These are phyloP conservation scores for Davidsoniella virescens DNA, from an alignment of 2,329 filamentous ascomycete genomes.

Conservation along the genomic window DNA sequence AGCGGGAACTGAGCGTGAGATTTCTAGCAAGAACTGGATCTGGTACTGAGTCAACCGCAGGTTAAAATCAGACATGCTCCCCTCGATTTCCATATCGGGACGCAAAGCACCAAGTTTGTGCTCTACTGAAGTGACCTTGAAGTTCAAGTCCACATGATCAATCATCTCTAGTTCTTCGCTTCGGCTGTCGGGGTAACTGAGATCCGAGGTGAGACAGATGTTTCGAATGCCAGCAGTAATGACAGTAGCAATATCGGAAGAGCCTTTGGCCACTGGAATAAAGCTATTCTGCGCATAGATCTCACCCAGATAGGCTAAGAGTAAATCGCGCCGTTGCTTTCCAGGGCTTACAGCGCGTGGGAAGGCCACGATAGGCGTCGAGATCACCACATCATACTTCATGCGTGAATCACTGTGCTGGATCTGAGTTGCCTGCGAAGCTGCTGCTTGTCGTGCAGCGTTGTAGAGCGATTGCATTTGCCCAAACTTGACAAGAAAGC, in stretches of 20 bases:
- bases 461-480: conserved; percentile 99
- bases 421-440: conserved; percentile 82
- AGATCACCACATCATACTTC: conserved; percentile 85
- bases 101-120: conserved; percentile 61
- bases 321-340: conserved; percentile 55
- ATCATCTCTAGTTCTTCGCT: conserved; percentile 90
- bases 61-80: conserved; percentile 85
- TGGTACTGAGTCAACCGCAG: conserved; percentile 80
- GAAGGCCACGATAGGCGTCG: conserved; percentile 92
- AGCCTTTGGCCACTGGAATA: conserved; percentile 28
- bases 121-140: conserved; percentile 82
- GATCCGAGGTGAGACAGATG: conserved; percentile 74
- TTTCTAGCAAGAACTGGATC: conserved; percentile 71
- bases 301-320: conserved; percentile 90
- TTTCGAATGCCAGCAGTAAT: conserved; percentile 84
- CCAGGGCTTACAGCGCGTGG: conserved; percentile 60
- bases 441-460: conserved; percentile 82
- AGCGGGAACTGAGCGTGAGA: conserved; percentile 73
- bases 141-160: conserved; percentile 86
- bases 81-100: conserved; percentile 82
- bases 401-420: conserved; percentile 81
- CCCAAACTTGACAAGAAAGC: conserved; percentile 95
- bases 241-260: conserved; percentile 68
- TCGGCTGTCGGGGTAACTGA: conserved; percentile 57
- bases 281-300: conserved; percentile 96